These are phyloP conservation scores for Dendrobium huoshanense DNA, from an alignment of 106 monocot genomes.

Conservation along the genomic window DNA sequence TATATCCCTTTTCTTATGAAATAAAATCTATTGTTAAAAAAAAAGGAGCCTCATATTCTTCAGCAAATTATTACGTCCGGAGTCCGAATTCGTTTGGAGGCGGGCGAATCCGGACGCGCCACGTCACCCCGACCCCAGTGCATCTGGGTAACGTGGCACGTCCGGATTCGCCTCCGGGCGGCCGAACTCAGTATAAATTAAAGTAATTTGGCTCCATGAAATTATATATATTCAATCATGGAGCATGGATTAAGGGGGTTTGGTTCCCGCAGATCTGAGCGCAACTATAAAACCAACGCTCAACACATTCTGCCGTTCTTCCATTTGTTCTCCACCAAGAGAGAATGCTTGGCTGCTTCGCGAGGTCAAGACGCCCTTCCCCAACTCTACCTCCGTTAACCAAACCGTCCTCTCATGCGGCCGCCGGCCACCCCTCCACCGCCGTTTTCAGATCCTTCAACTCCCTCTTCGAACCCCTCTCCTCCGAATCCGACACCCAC, in stretches of 20 bases:
- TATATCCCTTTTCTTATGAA: too few species aligned
- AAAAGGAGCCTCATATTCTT: too few species aligned
- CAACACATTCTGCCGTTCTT: not conserved
- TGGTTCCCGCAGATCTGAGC: not conserved
- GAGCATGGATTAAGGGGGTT: not conserved
- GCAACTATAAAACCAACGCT: not conserved
- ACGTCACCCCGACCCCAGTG: too few species aligned
- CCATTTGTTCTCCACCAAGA: not conserved
- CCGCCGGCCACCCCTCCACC: not conserved
- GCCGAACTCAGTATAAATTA: too few species aligned
- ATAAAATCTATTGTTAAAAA: too few species aligned
- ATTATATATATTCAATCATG: too few species aligned
- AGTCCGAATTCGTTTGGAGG: too few species aligned
- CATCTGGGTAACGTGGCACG: too few species aligned
- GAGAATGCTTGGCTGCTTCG: conserved; percentile 23
- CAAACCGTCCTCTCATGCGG: not conserved
- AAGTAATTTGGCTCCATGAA: too few species aligned
- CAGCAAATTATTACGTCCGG: too few species aligned
- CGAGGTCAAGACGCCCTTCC: conserved; percentile 10
- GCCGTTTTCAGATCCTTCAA: conserved; percentile 34
- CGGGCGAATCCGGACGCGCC: too few species aligned
- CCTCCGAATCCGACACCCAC: conserved; percentile 13
- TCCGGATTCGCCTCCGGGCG: too few species aligned
- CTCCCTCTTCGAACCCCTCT: conserved; percentile 30
- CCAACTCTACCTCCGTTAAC: not conserved